Conservation (phyloP, 352 stramenopile genomes). For the Aphanomyces astaci region DNA sequence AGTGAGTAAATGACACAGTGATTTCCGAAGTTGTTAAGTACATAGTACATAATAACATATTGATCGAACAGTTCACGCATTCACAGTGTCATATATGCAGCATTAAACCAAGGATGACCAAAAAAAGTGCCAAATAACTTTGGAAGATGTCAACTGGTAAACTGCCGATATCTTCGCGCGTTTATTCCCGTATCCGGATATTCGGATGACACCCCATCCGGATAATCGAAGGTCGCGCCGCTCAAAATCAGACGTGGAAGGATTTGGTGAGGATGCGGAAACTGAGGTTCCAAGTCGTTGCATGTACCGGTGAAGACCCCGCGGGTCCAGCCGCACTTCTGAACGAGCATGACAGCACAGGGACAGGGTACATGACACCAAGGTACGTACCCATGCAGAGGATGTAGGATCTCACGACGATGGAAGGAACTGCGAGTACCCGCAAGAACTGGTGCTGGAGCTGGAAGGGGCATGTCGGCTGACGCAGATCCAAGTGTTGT, state of each 20-base stretch:
- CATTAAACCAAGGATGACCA: too few species aligned
- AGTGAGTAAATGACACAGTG: too few species aligned
- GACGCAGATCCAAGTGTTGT: slow-evolving; percentile 83
- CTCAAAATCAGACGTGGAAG: not conserved
- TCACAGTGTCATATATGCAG: too few species aligned
- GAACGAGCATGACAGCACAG: slow-evolving; percentile 62
- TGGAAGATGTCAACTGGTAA: too few species aligned
- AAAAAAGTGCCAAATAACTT: too few species aligned
- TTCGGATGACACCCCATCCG: too few species aligned
- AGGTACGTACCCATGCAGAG: slow-evolving; percentile 31
- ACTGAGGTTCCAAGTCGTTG: slow-evolving; percentile 73
- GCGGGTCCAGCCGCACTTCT: slow-evolving; percentile 76
- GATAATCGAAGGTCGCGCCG: not conserved
- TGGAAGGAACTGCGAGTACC: slow-evolving; percentile 85
- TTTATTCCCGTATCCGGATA: not conserved
- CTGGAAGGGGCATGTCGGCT: slow-evolving; percentile 66
- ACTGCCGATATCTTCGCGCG: too few species aligned
- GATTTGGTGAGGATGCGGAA: slow-evolving; percentile 48
- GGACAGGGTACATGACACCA: slow-evolving; percentile 71
- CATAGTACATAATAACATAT: too few species aligned
- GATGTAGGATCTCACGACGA: not conserved
- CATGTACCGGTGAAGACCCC: slow-evolving; percentile 82
- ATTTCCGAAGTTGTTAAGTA: too few species aligned
- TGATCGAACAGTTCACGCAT: too few species aligned
- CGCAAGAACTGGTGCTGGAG: slow-evolving; percentile 87